Percentiles rank a stretch among this genome's conserved stretches.
These are phyloP conservation scores for Leishmania arabica DNA, from an alignment of 208 protist genomes.

Conservation along the genomic window DNA sequence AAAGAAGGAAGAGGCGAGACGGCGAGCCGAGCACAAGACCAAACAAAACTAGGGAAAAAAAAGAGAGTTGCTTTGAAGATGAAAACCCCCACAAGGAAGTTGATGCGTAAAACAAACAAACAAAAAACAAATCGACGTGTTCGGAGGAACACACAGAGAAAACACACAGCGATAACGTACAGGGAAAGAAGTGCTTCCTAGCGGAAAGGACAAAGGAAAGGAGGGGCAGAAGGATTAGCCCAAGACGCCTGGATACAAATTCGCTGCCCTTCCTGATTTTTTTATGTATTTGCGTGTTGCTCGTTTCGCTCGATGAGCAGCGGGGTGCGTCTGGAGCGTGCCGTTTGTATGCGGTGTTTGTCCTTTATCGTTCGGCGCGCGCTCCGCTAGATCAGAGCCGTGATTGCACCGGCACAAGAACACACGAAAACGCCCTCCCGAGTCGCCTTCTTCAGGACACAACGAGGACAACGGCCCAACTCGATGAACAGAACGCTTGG, in stretches of 20 bases:
- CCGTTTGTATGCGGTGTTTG: not conserved
- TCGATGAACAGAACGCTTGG: not conserved
- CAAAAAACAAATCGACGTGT: not conserved
- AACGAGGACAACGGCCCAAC: not conserved
- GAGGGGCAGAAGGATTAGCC: not conserved
- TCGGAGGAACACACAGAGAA: not conserved
- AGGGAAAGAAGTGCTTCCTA: not conserved
- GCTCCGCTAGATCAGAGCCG: not conserved
- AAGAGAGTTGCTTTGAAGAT: not conserved
- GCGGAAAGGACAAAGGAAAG: not conserved
- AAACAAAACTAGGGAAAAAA: not conserved
- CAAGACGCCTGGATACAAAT: not conserved
- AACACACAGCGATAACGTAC: not conserved
- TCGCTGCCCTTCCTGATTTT: not conserved
- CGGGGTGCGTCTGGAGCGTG: not conserved
- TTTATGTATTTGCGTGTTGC: not conserved
- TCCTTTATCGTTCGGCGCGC: not conserved
- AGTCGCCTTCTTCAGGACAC: not conserved
- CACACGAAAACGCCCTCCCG: not conserved
- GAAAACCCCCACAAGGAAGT: not conserved
- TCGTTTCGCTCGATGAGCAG: not conserved
- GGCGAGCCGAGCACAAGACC: no score
- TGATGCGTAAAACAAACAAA: conserved; percentile 1
- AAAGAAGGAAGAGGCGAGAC: not conserved
- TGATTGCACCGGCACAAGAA: not conserved